These are phyloP conservation scores for Solidago caesia DNA, from an alignment of 129 eudicot genomes.

Conservation along the genomic window DNA sequence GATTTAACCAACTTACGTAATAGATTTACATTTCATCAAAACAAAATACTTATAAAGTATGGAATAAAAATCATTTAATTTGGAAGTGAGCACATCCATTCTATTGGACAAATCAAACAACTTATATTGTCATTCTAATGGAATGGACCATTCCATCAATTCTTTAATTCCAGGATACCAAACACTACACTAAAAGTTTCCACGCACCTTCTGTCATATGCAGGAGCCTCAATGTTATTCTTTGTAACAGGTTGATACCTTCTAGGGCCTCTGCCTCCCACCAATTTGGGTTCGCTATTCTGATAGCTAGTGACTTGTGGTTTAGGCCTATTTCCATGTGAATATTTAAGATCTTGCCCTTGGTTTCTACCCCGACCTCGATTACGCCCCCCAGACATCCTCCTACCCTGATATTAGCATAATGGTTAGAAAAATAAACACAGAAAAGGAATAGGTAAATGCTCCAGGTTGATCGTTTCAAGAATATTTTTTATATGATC, in stretches of 20 bases:
- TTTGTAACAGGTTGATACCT: constrained; percentile 57
- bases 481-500: not conserved
- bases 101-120: too few species aligned
- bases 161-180: too few species aligned
- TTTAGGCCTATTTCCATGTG: constrained; percentile 44
- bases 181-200: not conserved
- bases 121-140: too few species aligned
- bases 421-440: constrained; percentile 4
- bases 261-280: constrained; percentile 76
- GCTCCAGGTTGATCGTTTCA: not conserved
- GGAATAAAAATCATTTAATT: too few species aligned
- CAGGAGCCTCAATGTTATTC: constrained; percentile 38
- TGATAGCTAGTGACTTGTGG: constrained; percentile 35
- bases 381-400: constrained; percentile 53
- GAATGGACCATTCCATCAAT: too few species aligned
- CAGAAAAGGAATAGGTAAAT: not conserved
- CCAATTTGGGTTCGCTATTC: constrained; percentile 44
- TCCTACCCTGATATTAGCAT: constrained; percentile 48
- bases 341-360: constrained; percentile 46
- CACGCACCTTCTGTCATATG: constrained; percentile 60
- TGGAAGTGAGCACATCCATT: too few species aligned
- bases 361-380: constrained; percentile 60
- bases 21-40: too few species aligned
- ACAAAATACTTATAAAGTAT: too few species aligned
- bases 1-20: too few species aligned